Evolutionary conservation across 352 stramenopile genomes (phyloP).

Genomic region (Phytophthora hybrid): DNA sequence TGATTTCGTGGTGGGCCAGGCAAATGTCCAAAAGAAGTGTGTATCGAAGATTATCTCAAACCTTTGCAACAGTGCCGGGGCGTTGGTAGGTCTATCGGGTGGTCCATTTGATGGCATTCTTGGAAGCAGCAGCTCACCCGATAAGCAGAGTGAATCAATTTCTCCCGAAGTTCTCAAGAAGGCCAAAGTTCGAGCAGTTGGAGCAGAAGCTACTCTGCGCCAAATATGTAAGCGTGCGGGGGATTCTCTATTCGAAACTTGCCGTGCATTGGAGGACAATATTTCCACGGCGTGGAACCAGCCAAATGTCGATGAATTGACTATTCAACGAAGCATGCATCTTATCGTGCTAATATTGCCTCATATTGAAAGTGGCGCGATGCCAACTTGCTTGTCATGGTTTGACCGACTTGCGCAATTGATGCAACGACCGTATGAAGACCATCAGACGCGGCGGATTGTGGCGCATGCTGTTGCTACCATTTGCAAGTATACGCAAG

Average conservation of each 20-base stretch:
- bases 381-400: conserved; percentile 53
- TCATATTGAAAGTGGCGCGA: conserved; percentile 40
- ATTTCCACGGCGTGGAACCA: conserved; percentile 50
- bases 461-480: conserved; percentile 57
- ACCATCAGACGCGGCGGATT: conserved; percentile 34
- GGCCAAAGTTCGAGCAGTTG: conserved; percentile 47
- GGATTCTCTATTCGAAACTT: conserved; percentile 43
- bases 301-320: conserved; percentile 31
- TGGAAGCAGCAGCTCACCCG: conserved; percentile 4
- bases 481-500: conserved; percentile 52
- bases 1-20: conserved; percentile 64
- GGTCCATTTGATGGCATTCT: conserved; percentile 14
- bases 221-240: conserved; percentile 50
- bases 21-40: conserved; percentile 67
- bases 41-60: conserved; percentile 84
- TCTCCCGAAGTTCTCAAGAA: conserved; percentile 42
- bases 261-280: conserved; percentile 45
- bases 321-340: conserved; percentile 59
- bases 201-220: conserved; percentile 51
- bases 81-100: conserved; percentile 40
- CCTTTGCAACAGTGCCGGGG: conserved; percentile 70
- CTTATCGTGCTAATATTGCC: conserved; percentile 56
- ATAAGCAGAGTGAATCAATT: conserved; percentile 7
- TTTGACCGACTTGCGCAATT: conserved; percentile 44
- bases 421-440: conserved; percentile 32